These are phyloP conservation scores for Apodospora peruviana DNA, from an alignment of 495 filamentous ascomycete genomes.

Conservation along the genomic window DNA sequence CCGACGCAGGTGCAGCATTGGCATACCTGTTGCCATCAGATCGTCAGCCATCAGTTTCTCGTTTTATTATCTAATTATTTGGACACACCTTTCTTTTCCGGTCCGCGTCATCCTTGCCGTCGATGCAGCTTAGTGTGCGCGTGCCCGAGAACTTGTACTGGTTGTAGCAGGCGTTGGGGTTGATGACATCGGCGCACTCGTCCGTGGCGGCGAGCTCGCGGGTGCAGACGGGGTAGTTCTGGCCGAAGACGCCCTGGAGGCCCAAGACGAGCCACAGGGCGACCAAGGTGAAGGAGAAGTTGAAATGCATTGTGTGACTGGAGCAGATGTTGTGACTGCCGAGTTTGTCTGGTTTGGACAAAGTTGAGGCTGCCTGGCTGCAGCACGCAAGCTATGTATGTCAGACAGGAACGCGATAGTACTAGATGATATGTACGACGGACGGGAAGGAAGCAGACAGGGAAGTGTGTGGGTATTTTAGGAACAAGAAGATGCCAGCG, in stretches of 20 bases:
- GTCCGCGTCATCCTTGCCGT: conserved; percentile 28
- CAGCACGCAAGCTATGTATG: no score
- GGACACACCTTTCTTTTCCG: conserved; percentile 24
- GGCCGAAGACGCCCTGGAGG: no score
- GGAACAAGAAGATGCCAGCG: no score
- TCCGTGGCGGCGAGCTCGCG: conserved; percentile 27
- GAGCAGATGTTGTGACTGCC: no score
- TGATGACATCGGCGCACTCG: conserved; percentile 38
- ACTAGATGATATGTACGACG: no score
- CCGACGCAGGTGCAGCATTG: conserved; percentile 35
- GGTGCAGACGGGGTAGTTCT: conserved; percentile 26
- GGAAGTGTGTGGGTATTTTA: no score
- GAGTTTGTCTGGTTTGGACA: no score
- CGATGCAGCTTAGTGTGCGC: conserved; percentile 35
- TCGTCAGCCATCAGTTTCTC: background rate
- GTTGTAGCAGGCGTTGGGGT: conserved; percentile 42
- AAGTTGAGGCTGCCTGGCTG: no score
- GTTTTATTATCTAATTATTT: background rate
- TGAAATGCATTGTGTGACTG: no score
- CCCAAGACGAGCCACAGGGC: conserved; percentile 18
- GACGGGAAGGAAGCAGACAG: no score
- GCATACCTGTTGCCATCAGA: conserved; percentile 23
- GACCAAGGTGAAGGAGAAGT: conserved; percentile 20
- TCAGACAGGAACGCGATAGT: no score
- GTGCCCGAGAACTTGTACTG: conserved; percentile 31